These are phyloP conservation scores for Helotiales sp. DNA, from an alignment of 2,329 filamentous ascomycete genomes.

Conservation along the genomic window DNA sequence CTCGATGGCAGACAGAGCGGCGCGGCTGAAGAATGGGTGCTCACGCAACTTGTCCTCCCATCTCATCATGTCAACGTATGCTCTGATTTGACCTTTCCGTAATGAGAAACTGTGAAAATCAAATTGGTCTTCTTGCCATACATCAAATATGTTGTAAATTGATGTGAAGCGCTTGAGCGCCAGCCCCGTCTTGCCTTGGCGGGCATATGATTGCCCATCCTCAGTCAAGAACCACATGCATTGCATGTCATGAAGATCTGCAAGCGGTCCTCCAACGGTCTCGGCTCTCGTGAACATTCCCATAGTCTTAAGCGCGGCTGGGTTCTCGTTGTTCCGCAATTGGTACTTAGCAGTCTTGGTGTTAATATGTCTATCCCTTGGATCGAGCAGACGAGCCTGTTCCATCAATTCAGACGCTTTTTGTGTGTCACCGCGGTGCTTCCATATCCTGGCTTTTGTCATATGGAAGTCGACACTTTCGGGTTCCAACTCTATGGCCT, in stretches of 20 bases:
- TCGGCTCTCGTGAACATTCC: constrained; percentile 94
- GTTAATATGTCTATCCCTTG: constrained; percentile 96
- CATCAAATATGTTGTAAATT: constrained; percentile 90
- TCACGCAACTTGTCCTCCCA: constrained; percentile 94
- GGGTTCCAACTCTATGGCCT: constrained; percentile 78
- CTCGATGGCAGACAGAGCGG: constrained; percentile 79
- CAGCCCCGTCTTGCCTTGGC: constrained; percentile 80
- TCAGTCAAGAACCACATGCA: constrained; percentile 97
- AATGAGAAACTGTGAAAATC: constrained; percentile 98
- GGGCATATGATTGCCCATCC: constrained; percentile 86
- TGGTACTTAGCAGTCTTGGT: constrained; percentile 98
- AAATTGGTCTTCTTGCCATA: constrained; percentile 98
- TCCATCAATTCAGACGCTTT: constrained; percentile 91
- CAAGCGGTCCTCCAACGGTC: constrained; percentile 82
- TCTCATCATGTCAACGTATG: constrained; percentile 93
- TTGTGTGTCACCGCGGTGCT: constrained; percentile 80
- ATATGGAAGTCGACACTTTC: constrained; percentile 90
- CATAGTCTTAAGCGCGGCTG: constrained; percentile 84
- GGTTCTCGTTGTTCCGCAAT: constrained; percentile 88
- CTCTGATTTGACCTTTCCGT: constrained; percentile 93
- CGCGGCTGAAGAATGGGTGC: constrained; percentile 89
- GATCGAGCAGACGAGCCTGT: constrained; percentile 80
- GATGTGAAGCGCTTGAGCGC: constrained; percentile 92
- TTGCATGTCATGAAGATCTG: constrained; percentile 96
- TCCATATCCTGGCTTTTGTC: constrained; percentile 93